Evolutionary conservation across 768 basidiomycete genomes (phyloP).

Genomic region (Solioccasus polychromus): DNA sequence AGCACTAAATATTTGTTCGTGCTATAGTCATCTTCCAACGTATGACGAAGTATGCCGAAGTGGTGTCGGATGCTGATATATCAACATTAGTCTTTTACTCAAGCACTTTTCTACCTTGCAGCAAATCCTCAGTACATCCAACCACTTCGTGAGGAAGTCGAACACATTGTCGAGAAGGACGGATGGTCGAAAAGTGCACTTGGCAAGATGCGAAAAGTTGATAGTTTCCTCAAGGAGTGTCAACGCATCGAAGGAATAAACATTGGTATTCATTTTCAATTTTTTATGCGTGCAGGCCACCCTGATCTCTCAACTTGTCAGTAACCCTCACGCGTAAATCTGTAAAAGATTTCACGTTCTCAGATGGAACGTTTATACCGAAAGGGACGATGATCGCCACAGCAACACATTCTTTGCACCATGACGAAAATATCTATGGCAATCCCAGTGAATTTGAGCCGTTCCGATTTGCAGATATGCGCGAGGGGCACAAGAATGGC

Average conservation of each 20-base stretch:
- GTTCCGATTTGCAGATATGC: not conserved
- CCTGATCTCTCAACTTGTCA: slow-evolving; percentile 3
- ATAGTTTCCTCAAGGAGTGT: slow-evolving; percentile 40
- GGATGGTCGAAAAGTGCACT: slow-evolving; percentile 26
- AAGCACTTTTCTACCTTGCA: slow-evolving; percentile 37
- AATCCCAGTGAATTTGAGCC: slow-evolving; percentile 22
- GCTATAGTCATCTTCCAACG: no score
- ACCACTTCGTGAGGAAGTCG: not conserved
- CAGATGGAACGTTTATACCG: slow-evolving; percentile 37
- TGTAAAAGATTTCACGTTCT: slow-evolving; percentile 32
- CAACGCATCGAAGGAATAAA: slow-evolving; percentile 30
- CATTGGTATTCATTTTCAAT: slow-evolving; percentile 7
- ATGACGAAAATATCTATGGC: slow-evolving; percentile 25
- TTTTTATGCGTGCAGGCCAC: not conserved
- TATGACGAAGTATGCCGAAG: no score
- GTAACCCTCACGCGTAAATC: slow-evolving; percentile 33
- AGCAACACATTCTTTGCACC: slow-evolving; percentile 24
- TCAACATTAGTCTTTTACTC: slow-evolving; percentile 32
- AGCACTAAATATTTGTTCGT: no score
- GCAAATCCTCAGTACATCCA: slow-evolving; percentile 29
- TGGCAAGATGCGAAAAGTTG: slow-evolving; percentile 32
- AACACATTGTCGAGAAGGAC: slow-evolving; percentile 4
- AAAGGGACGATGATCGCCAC: slow-evolving; percentile 28
- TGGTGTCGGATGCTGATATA: no score
- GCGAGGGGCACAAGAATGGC: not conserved